Evolutionary conservation across 768 basidiomycete genomes (phyloP).

Genomic region (Sporobolomyces phaffii): DNA sequence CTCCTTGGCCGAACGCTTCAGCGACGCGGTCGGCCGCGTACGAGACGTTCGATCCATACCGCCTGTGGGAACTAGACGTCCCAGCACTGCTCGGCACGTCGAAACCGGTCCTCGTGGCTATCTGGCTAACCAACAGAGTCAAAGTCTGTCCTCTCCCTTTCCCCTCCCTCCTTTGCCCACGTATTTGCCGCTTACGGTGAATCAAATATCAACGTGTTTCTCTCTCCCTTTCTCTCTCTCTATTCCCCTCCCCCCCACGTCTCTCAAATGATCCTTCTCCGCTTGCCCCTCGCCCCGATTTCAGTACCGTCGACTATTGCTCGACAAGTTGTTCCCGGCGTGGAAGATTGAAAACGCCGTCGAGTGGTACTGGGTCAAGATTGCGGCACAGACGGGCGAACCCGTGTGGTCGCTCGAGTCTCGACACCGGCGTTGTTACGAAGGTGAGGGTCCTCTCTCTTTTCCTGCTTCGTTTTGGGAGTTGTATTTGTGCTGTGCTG

Average conservation of each 20-base stretch:
- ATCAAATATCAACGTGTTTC: no score
- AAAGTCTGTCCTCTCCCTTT: conserved; percentile 12
- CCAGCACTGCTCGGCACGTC: background rate
- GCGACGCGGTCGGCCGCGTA: conserved; percentile 18
- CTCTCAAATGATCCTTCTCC: no score
- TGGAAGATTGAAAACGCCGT: conserved; percentile 5
- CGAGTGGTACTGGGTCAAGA: conserved; percentile 38
- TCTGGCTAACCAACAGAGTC: conserved; percentile 34
- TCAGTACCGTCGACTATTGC: conserved; percentile 30
- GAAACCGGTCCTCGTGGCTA: conserved; percentile 11
- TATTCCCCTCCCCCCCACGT: no score
- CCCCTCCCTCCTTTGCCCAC: background rate
- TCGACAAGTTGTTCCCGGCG: conserved; percentile 29
- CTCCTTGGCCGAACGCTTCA: conserved; percentile 35
- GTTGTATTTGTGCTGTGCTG: no score
- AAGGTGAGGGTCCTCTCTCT: conserved; percentile 5
- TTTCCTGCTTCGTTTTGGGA: background rate
- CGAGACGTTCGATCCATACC: conserved; percentile 36
- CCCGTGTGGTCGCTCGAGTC: conserved; percentile 24
- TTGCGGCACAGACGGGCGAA: conserved; percentile 19
- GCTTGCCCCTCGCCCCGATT: no score
- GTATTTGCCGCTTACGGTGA: no score
- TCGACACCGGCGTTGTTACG: conserved; percentile 22
- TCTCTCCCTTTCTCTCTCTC: no score
- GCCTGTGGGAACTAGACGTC: conserved; percentile 30